Evolutionary conservation across 2,329 filamentous ascomycete genomes (phyloP).

Genomic region (Aspergillus sergii): DNA sequence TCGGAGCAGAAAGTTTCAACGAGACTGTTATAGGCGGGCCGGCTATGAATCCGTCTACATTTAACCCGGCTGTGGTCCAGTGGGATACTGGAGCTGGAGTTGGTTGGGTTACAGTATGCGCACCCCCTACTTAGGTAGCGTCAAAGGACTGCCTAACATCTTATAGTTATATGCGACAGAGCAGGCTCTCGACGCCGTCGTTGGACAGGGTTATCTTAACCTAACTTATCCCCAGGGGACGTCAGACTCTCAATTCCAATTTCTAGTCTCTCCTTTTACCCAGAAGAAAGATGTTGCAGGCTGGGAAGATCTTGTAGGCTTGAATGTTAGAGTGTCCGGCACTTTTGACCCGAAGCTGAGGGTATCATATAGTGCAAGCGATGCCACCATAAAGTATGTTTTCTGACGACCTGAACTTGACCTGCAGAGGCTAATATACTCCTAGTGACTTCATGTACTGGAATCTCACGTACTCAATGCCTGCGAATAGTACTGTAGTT

Average conservation of each 20-base stretch:
- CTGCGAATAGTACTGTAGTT: background rate
- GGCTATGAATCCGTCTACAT: conserved; percentile 4
- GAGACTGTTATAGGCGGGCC: conserved; percentile 6
- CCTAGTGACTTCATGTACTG: conserved; percentile 8
- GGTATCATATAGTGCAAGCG: conserved; percentile 9
- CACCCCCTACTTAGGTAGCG: background rate
- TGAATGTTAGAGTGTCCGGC: background rate
- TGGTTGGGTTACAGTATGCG: conserved; percentile 3
- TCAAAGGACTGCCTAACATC: background rate
- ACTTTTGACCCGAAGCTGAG: background rate
- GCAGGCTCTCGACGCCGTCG: conserved; percentile 1
- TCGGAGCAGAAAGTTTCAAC: conserved; percentile 8
- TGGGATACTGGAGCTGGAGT: conserved; percentile 5
- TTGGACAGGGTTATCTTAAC: background rate
- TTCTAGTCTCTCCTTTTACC: conserved; percentile 4
- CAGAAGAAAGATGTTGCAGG: conserved; percentile 2
- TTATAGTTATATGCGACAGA: conserved; percentile 6
- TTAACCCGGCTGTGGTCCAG: conserved; percentile 9
- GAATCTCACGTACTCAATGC: conserved; percentile 6
- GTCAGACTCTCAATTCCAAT: conserved; percentile 1
- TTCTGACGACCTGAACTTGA: background rate
- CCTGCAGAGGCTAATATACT: background rate
- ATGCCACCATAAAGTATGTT: conserved; percentile 5
- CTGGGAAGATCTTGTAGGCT: conserved; percentile 3
- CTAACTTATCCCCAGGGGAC: conserved; percentile 6